These are phyloP conservation scores for Lentinula sp. DNA, from an alignment of 768 basidiomycete genomes.

Conservation along the genomic window DNA sequence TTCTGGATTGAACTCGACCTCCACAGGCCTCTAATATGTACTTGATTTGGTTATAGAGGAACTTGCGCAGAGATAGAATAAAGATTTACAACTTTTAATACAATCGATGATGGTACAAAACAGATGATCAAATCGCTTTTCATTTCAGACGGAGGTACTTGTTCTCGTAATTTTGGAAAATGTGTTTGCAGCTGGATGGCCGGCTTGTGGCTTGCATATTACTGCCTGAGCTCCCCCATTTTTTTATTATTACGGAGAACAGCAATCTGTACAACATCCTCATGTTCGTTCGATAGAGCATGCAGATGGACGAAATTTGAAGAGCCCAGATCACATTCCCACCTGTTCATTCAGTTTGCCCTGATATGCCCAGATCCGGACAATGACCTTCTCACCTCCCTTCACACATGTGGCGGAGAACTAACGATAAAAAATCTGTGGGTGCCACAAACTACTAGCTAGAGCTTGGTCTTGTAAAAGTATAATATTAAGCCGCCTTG, in stretches of 20 bases:
- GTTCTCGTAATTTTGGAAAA: background rate
- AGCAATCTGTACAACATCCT: background rate
- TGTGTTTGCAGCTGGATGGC: background rate
- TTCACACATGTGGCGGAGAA: background rate
- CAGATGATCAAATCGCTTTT: background rate
- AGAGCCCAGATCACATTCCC: slow-evolving; percentile 1
- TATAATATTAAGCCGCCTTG: background rate
- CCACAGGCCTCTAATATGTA: background rate
- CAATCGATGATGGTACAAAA: background rate
- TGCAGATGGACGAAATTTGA: background rate
- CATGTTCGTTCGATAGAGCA: background rate
- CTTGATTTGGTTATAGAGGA: background rate
- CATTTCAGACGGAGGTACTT: background rate
- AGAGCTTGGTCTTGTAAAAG: background rate
- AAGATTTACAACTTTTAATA: background rate
- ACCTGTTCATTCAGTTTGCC: background rate
- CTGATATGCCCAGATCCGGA: slow-evolving; percentile 3
- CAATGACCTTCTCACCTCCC: slow-evolving; percentile 4
- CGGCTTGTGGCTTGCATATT: background rate
- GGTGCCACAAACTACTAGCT: background rate
- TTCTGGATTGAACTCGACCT: background rate
- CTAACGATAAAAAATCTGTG: slow-evolving; percentile 1
- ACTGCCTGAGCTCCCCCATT: too few relatives aligned
- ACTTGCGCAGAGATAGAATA: background rate
- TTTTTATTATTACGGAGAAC: background rate